Base-by-base conservation (phyloP, 2,329 filamentous ascomycete genomes). In the Pestalotiopsis sp. region DNA sequence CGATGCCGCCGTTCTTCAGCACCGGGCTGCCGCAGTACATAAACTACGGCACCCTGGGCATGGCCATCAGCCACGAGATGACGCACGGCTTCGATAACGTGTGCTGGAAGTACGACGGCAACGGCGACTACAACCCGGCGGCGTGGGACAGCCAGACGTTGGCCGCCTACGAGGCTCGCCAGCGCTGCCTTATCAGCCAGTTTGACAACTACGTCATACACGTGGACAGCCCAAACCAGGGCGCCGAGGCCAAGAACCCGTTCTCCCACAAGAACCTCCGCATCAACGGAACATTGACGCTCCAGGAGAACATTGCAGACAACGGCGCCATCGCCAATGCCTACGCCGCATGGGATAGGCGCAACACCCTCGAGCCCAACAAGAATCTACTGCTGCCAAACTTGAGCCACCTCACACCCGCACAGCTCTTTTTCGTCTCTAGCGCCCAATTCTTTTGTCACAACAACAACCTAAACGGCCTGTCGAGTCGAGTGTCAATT, bases 271-370 rank as follows among this genome's bases (percentile, higher is more conserved):
- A 83, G 1, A 56, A 65, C 25, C 14, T 69, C 20, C 38, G 90
- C 70, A 86, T 92, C 67, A 89, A 91, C 69, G 91, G 91, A 11
- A 81, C 81, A 27, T 81, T 89, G 14, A 93, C 91, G 0, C 80
- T 92, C 1, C 88, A 87, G 23, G 91, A 93, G 80, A 93, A 93
- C 75, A 90, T 93, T 74, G 90, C 91, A 1, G 91, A 93, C 76
- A 88, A 91, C 0, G 91, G 90, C 17, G 91, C 91, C 14, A 76
- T 93, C 0, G 83, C 85, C 7, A 87, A 90, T 0, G 84, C 90
- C 0, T 93, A 88, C 75, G 82, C 85, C 27, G 90, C 90, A 0
- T 93, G 91, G 91, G 86, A 89, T 76, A 86, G 85, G 71, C 84
- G 85, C 12, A 85, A 88, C 39, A 77, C 81, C 2, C 79, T 84